Conservation (phyloP, 2,329 filamentous ascomycete species). For the Colletotrichum eleusines region DNA sequence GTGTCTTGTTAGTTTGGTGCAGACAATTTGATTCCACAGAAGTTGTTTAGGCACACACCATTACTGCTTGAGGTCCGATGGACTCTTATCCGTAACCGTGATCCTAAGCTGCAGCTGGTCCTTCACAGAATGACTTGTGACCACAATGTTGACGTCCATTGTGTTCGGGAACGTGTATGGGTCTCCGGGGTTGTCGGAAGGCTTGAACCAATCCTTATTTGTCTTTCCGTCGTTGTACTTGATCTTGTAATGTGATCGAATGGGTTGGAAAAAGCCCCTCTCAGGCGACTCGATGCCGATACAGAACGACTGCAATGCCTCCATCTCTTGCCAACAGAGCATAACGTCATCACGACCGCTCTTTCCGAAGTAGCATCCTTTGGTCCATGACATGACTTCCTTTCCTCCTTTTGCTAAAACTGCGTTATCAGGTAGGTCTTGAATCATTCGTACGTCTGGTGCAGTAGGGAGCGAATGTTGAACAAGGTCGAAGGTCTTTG, state of each 20-base stretch:
- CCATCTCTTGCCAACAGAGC: conserved; percentile 38
- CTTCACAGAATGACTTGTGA: conserved; percentile 17
- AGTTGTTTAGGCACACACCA: not conserved
- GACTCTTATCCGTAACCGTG: conserved; percentile 15
- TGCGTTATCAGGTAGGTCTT: conserved; percentile 4
- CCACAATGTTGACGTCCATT: conserved; percentile 28
- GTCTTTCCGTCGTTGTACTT: conserved; percentile 35
- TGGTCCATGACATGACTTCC: conserved; percentile 25
- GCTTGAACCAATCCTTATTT: conserved; percentile 8
- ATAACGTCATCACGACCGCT: conserved; percentile 23
- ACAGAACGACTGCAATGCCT: conserved; percentile 33
- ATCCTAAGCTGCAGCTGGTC: conserved; percentile 24
- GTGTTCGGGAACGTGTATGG: conserved; percentile 24
- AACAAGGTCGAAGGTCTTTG: conserved; percentile 23
- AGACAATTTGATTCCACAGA: too few relatives aligned
- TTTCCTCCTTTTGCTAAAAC: not conserved
- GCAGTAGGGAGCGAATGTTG: conserved; percentile 13
- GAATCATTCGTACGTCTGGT: conserved; percentile 13
- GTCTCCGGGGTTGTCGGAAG: conserved; percentile 20
- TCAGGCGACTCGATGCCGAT: conserved; percentile 36
- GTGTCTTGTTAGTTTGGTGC: not conserved
- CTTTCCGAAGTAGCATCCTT: conserved; percentile 37
- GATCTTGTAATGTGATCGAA: conserved; percentile 31
- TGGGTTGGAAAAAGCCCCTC: conserved; percentile 32
- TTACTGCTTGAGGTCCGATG: not conserved